Base-by-base conservation (phyloP, 257 asterid genomes). In the Eustoma russellianum region DNA sequence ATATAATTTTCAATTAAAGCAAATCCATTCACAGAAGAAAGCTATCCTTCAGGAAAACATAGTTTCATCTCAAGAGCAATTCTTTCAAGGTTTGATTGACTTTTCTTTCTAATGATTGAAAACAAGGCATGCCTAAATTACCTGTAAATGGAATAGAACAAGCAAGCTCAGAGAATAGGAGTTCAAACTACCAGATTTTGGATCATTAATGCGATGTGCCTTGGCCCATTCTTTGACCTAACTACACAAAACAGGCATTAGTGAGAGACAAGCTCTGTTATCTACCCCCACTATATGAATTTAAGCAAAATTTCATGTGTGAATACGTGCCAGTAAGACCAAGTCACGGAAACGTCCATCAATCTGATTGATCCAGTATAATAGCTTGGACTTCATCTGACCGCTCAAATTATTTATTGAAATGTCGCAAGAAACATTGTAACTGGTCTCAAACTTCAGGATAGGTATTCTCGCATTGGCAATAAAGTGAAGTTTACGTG, bases 171-270 rank as follows among this genome's bases (percentile, higher is more conserved):
- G 79, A 53, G 85, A 77, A 62, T 88, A 92, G 0, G 99, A 92
- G 70, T 85, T 92, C 69, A 92, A 69, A 52, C 79, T 66, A 67
- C 97, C 99, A 57, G 74, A 53, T 70, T 77, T 92, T 17, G 99
- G 76, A 62, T 92, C 94, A 70, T 88, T 92, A 50, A 88, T 75
- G 51, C 56, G 72, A 64, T 88, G 86, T 55, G 82, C 65, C 74
- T 81, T 85, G 40, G 99, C 95, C 99, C 99, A 92, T 69, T 88
- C 94, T 71, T 92, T 92, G 64, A 88, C 95, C 99, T 92, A 85
- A 88, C 69, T 41, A 71, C 61, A 68, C 46, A 53, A 38, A 38
- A 38, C 43, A 38, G 9, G 12, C 30, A 38, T 2, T 38, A 38
- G 43, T 38, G 2, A 38, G 12, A 38, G 10, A 38, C 7, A 7